Conservation (phyloP, 2,329 filamentous ascomycete species). For the Neofusicoccum sp. region DNA sequence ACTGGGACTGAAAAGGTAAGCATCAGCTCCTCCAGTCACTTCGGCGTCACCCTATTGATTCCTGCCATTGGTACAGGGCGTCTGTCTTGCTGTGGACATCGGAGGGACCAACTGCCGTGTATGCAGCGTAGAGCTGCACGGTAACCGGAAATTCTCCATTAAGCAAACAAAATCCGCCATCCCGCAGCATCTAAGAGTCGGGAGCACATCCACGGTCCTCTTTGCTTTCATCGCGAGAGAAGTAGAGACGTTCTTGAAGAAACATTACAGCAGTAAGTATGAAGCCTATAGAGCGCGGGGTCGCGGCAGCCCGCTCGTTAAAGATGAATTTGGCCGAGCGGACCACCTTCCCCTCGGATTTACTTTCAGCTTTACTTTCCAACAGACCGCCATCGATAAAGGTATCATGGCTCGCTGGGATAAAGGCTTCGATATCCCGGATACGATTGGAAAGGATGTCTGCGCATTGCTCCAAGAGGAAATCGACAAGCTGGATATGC, state of each 20-base stretch:
- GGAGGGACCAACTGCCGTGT: slow-evolving; percentile 94
- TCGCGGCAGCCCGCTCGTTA: background rate
- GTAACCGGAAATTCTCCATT: slow-evolving; percentile 60
- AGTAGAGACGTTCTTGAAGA: slow-evolving; percentile 83
- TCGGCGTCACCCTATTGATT: too few relatives aligned
- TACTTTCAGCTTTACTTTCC: slow-evolving; percentile 94
- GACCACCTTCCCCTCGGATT: slow-evolving; percentile 78
- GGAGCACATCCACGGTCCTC: slow-evolving; percentile 71
- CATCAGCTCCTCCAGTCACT: background rate
- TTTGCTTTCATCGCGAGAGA: slow-evolving; percentile 97
- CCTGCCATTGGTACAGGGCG: too few relatives aligned
- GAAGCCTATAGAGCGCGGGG: background rate
- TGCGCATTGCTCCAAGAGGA: slow-evolving; percentile 84
- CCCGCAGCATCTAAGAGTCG: slow-evolving; percentile 88
- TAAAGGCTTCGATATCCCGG: slow-evolving; percentile 92
- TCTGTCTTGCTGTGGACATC: slow-evolving; percentile 89
- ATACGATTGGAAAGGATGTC: slow-evolving; percentile 86
- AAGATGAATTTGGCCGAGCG: slow-evolving; percentile 44
- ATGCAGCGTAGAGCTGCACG: slow-evolving; percentile 85
- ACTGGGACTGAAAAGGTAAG: slow-evolving; percentile 11
- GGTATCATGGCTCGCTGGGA: slow-evolving; percentile 94
- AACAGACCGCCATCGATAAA: slow-evolving; percentile 89
- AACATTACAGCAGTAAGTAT: slow-evolving; percentile 58
- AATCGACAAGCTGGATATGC: slow-evolving; percentile 69
- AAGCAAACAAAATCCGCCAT: slow-evolving; percentile 95